phyloP scores from a whole-genome alignment of 129 eudicot species.

The Chrysanthemum seticuspe region DNA sequence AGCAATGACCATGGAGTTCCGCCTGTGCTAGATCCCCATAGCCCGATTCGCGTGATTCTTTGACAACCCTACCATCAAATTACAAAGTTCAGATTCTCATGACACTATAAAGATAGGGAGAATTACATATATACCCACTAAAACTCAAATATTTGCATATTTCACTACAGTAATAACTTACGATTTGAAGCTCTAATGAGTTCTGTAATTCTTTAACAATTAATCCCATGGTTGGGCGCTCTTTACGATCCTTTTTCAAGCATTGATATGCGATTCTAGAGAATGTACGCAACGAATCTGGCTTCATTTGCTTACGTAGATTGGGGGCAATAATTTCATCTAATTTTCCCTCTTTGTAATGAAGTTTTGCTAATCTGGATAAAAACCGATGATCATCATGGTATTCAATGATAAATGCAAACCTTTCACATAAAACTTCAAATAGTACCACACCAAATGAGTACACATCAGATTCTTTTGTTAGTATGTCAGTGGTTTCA shows the following conservation, averaged over 20 bases:
- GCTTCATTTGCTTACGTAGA: constrained; percentile 14
- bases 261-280: constrained; percentile 18
- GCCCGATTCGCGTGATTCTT: constrained; percentile 12
- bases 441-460: constrained; percentile 11
- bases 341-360: constrained; percentile 13
- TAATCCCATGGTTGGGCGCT: constrained; percentile 18
- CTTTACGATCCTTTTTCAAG: constrained; percentile 5
- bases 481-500: not conserved
- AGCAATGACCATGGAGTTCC: constrained; percentile 20
- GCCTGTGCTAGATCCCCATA: constrained; percentile 28
- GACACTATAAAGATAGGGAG: too few relatives aligned
- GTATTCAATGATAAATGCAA: not conserved
- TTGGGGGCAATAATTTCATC: constrained; percentile 11
- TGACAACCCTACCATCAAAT: constrained; percentile 13
- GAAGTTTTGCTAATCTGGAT: constrained; percentile 11
- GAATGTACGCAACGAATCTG: constrained; percentile 11
- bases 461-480: constrained; percentile 17
- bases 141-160: too few relatives aligned
- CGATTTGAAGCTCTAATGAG: constrained; percentile 17
- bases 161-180: not conserved
- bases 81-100: too few relatives aligned
- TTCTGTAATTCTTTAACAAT: constrained; percentile 14
- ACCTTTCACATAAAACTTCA: constrained; percentile 7
- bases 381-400: not conserved
- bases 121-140: too few relatives aligned